Evolutionary conservation across 2,329 filamentous ascomycete genomes (phyloP).

Genomic region (Cercospora beticola): DNA sequence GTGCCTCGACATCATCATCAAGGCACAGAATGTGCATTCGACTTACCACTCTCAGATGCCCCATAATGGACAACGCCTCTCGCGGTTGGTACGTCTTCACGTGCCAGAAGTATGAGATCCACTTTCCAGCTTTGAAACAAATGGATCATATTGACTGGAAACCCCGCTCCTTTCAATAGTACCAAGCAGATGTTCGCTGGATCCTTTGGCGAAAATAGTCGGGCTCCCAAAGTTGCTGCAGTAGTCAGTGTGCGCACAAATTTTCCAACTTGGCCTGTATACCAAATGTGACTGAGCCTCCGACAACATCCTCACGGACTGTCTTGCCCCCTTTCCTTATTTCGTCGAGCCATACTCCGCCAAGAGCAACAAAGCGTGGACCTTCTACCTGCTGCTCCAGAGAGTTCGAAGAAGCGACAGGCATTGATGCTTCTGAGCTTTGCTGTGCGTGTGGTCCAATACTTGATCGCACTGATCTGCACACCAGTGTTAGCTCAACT

Average conservation of each 20-base stretch:
- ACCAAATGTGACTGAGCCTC: constrained; percentile 31
- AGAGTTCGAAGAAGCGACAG: neutral
- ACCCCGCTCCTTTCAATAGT: constrained; percentile 28
- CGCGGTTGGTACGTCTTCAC: constrained; percentile 21
- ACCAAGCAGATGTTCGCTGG: constrained; percentile 24
- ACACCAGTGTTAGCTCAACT: neutral
- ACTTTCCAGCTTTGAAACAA: constrained; percentile 27
- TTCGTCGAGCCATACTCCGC: constrained; percentile 36
- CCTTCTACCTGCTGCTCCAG: neutral
- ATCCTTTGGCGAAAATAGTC: constrained; percentile 18
- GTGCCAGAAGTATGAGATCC: constrained; percentile 20
- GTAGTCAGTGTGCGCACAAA: constrained; percentile 4
- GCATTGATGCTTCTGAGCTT: neutral
- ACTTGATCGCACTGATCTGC: neutral
- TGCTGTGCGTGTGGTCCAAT: neutral
- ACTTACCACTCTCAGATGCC: constrained; percentile 21
- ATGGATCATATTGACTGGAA: constrained; percentile 23
- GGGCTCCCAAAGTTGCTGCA: constrained; percentile 30
- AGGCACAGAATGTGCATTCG: neutral
- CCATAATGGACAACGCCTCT: constrained; percentile 31
- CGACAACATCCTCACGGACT: constrained; percentile 23
- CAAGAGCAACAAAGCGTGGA: constrained; percentile 21
- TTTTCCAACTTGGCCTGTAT: neutral
- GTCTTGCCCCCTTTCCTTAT: constrained; percentile 24
- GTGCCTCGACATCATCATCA: neutral